A percentile compares a stretch with the other conserved stretches of the same genome.
Conservation (phyloP, 2,329 filamentous ascomycete species). For the Fusarium citri region DNA sequence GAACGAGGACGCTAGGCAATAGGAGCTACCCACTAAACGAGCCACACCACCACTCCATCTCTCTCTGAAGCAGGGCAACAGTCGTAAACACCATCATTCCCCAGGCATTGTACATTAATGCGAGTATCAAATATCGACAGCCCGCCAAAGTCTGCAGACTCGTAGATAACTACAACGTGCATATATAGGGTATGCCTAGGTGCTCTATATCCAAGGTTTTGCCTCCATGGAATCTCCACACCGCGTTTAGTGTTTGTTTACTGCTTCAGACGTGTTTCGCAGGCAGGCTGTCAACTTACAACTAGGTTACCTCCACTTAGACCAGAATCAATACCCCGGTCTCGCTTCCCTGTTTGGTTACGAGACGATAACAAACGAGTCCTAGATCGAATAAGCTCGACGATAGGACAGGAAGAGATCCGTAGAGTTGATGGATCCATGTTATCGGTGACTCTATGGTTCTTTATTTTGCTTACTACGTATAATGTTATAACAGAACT, state of each 20-base stretch:
- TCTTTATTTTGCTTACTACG: neutral
- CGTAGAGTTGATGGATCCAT: conserved; percentile 30
- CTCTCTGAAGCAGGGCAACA: neutral
- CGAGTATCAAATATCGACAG: neutral
- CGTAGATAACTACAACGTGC: no score
- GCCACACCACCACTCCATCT: neutral
- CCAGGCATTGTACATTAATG: neutral
- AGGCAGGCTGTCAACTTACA: conserved; percentile 16
- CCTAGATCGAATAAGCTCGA: conserved; percentile 28
- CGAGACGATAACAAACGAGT: conserved; percentile 24
- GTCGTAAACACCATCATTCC: neutral
- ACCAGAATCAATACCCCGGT: conserved; percentile 4
- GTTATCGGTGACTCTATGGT: conserved; percentile 29
- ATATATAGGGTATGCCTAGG: neutral
- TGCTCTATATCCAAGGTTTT: neutral
- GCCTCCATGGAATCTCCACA: neutral
- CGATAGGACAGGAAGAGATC: conserved; percentile 32
- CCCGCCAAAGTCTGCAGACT: no score
- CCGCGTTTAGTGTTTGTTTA: conserved; percentile 18
- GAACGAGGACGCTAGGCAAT: neutral
- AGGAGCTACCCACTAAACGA: neutral
- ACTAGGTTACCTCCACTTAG: neutral
- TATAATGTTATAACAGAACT: no score
- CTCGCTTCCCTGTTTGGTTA: conserved; percentile 14
- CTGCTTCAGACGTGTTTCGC: conserved; percentile 14